Conservation (phyloP, 345 rosid genomes). For the Brassica rapa region DNA sequence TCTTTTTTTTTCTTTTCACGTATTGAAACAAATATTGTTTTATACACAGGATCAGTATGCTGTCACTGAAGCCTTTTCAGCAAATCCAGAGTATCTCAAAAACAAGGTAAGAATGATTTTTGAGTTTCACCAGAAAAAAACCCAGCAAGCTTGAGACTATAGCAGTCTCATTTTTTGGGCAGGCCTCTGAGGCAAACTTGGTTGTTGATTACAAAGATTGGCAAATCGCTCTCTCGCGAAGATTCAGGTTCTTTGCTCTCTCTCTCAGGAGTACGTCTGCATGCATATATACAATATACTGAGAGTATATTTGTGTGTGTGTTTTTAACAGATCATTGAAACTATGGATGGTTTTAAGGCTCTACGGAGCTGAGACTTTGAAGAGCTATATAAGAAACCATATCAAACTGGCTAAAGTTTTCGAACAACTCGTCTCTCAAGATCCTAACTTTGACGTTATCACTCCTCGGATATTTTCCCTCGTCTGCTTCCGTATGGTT, state of each 20-base stretch:
- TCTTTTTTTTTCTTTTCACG: neutral
- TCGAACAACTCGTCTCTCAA: conserved; percentile 61
- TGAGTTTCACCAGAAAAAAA: no score
- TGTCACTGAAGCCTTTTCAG: conserved; percentile 78
- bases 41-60: conserved; percentile 64
- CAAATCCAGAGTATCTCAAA: conserved; percentile 83
- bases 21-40: neutral
- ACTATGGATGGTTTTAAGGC: neutral
- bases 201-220: conserved; percentile 40
- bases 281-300: neutral
- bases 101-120: conserved; percentile 50
- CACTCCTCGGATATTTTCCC: conserved; percentile 67
- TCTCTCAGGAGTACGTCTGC: neutral
- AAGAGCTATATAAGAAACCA: conserved; percentile 53
- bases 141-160: no score
- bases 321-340: neutral
- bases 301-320: neutral
- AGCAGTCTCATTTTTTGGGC: conserved; percentile 9
- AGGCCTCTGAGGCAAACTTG: conserved; percentile 83
- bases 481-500: conserved; percentile 74
- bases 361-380: neutral
- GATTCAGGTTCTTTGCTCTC: conserved; percentile 62
- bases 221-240: conserved; percentile 95
- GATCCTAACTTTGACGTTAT: conserved; percentile 78
- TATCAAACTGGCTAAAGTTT: conserved; percentile 62